Evolutionary conservation across 345 rosid genomes (phyloP), one percentile per base, ranked within the genome.

Genomic region (Brassica carinata): DNA sequence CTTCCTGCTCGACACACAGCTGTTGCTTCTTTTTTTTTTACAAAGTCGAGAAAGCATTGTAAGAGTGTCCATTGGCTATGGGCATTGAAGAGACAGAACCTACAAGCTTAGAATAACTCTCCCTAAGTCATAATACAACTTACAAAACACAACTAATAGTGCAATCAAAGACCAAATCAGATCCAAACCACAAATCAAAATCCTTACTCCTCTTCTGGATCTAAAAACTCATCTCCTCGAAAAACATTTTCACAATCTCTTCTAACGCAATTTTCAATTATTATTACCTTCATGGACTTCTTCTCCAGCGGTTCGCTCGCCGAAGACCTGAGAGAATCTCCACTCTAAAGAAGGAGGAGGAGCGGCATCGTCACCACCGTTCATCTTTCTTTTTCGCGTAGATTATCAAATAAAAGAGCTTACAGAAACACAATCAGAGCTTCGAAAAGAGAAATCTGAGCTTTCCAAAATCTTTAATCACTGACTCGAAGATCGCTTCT

Each of bases 281-380:
- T 43, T 10, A 72, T 72, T 80, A 90, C 91, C 94, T 88, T 93
- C 96, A 71, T 93, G 96, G 9, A 89, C 94, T 89, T 93, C 97
- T 79, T 93, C 97, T 59, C 96, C 94, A 69, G 93, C 97, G 55
- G 94, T 86, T 57, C 97, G 89, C 45, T 93, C 97, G 18, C 98
- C 96, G 87, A 93, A 93, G 78, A 93, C 98, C 89, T 93, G 98
- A 69, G 98, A 91, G 84, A 93, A 93, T 84, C 92, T 87, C 97
- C 97, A 93, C 79, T 93, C 97, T 51, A 93, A 74, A 61, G 88
- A 83, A 71, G 83, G 94, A 61, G 87, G 90, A 78, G 88, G 87
- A 8, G 80, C 53, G 14, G 73, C 84, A 45, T 74, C 89, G 80
- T 85, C 86, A 80, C 88, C 90, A 79, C 90, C 96, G 85, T 91